These are phyloP conservation scores for Volvox carteri DNA, from an alignment of 163 green algal species.

Conservation along the genomic window DNA sequence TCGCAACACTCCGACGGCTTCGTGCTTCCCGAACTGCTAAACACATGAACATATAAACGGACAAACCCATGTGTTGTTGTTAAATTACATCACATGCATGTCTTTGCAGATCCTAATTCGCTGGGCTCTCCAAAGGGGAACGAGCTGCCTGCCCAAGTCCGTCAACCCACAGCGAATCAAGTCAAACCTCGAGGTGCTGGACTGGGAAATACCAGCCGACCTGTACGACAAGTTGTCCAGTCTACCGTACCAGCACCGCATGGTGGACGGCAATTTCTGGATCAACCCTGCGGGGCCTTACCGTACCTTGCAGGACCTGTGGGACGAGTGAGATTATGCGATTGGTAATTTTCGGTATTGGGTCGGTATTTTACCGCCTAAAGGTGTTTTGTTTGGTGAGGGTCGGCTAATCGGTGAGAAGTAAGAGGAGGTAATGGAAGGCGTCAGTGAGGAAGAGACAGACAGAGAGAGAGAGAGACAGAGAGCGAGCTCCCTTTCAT, in stretches of 20 bases:
- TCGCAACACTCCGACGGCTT: no score
- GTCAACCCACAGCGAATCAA: slow-evolving; percentile 67
- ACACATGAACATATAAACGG: neutral
- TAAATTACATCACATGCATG: neutral
- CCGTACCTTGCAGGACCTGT: slow-evolving; percentile 74
- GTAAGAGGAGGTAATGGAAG: no score
- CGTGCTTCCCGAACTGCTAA: neutral
- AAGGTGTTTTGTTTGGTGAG: no score
- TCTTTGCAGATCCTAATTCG: slow-evolving; percentile 82
- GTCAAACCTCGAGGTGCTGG: slow-evolving; percentile 83
- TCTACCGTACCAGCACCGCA: slow-evolving; percentile 63
- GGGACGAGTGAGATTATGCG: slow-evolving; percentile 77
- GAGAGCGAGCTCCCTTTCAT: no score
- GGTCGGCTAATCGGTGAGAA: no score
- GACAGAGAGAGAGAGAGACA: no score
- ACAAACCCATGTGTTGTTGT: neutral
- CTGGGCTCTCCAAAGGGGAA: slow-evolving; percentile 91
- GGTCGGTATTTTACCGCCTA: no score
- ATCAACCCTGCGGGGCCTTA: slow-evolving; percentile 74
- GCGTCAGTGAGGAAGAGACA: no score
- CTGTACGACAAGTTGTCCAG: neutral
- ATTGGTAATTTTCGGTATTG: no score
- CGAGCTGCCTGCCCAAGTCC: slow-evolving; percentile 90
- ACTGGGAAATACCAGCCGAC: slow-evolving; percentile 61
- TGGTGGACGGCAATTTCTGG: slow-evolving; percentile 74